Conservation (phyloP, 2,329 filamentous ascomycete species). For the Penicillium corylophilum region DNA sequence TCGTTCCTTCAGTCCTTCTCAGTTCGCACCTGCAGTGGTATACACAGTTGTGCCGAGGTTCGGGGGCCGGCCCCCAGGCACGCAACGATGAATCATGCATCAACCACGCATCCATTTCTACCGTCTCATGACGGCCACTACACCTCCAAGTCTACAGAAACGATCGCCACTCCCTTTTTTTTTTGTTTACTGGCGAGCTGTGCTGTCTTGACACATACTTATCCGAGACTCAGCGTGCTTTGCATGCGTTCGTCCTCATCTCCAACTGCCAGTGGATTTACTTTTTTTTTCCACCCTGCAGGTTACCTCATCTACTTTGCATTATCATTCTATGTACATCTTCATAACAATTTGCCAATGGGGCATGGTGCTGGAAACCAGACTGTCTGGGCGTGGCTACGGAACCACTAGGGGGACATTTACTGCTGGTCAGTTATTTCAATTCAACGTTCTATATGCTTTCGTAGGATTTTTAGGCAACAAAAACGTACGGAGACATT, state of each 20-base stretch:
- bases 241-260: not conserved
- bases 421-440: not conserved
- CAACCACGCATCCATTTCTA: constrained; percentile 10
- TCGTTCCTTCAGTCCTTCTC: not conserved
- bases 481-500: not conserved
- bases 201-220: not conserved
- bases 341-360: not conserved
- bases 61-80: constrained; percentile 5
- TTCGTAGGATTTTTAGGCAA: not conserved
- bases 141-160: not conserved
- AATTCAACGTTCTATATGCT: not conserved
- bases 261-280: not conserved
- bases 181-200: not conserved
- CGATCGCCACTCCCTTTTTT: not conserved
- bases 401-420: constrained; percentile 17
- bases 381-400: constrained; percentile 15
- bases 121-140: not conserved
- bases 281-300: not conserved
- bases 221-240: not conserved
- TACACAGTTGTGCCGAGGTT: constrained; percentile 16
- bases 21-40: not conserved
- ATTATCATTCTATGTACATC: constrained; percentile 3
- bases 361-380: constrained; percentile 4
- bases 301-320: not conserved
- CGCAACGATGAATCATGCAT: constrained; percentile 14